phyloP scores from a whole-genome alignment of 805 yeast species.

The Blastobotrys terrestris region DNA sequence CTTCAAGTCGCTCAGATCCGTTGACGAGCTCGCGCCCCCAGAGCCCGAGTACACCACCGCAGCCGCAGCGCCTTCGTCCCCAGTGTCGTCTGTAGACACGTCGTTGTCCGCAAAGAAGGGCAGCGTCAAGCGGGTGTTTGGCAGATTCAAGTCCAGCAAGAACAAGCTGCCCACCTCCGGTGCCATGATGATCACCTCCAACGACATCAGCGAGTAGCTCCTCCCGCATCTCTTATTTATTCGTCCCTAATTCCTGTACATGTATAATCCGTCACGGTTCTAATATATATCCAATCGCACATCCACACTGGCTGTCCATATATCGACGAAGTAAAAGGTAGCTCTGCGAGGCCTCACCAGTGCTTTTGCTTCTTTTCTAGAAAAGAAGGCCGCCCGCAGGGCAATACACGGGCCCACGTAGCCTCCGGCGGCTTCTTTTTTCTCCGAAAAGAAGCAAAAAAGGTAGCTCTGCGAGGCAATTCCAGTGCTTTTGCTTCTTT shows the following conservation, averaged over 20 bases:
- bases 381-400: no score
- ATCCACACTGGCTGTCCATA: no score
- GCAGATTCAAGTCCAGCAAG: conserved; percentile 15
- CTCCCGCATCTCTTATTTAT: not conserved
- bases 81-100: not conserved
- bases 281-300: no score
- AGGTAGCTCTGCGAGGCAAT: no score
- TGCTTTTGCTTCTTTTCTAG: no score
- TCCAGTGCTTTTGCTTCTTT: no score
- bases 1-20: conserved; percentile 6
- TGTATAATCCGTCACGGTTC: not conserved
- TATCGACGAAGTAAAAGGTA: no score
- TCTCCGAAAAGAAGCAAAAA: no score
- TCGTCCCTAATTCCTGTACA: not conserved
- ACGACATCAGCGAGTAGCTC: conserved; percentile 2
- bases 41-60: not conserved
- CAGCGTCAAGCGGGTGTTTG: conserved; percentile 13
- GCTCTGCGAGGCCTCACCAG: no score
- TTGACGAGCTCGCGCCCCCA: not conserved
- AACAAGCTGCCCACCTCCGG: conserved; percentile 11
- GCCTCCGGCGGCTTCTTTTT: no score
- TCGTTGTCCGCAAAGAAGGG: not conserved
- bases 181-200: conserved; percentile 21
- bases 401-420: no score
- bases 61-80: not conserved